Percentiles rank a stretch among this genome's conserved stretches.
Evolutionary conservation across 306 rosid genomes (phyloP).

Genomic region (Cucumis hystrix): DNA sequence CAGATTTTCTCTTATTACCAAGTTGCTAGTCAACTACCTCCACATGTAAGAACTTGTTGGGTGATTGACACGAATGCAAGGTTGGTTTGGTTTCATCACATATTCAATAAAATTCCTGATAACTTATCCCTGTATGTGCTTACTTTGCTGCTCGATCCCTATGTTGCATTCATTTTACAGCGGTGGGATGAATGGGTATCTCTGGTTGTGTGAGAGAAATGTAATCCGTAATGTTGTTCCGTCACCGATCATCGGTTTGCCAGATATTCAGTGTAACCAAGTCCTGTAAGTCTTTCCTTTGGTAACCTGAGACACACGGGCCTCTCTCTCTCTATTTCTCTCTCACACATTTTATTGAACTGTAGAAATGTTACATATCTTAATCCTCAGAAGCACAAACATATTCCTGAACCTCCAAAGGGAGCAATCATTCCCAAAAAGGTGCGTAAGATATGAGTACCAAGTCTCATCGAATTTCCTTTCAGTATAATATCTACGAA

Average conservation of each 20-base stretch:
- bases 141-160: not conserved
- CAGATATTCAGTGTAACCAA: conserved; percentile 45
- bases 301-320: conserved; percentile 1
- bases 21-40: conserved; percentile 22
- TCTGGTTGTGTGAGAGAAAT: conserved; percentile 68
- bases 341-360: not conserved
- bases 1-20: conserved; percentile 34
- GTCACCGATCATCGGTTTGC: conserved; percentile 71
- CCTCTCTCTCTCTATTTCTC: not conserved
- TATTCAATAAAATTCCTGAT: not conserved
- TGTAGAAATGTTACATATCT: conserved; percentile 71
- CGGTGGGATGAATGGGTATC: conserved; percentile 82
- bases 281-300: conserved; percentile 54
- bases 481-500: not conserved
- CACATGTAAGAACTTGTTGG: conserved; percentile 16
- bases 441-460: conserved; percentile 21
- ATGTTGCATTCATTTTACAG: conserved; percentile 25
- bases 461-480: not conserved
- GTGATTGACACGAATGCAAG: conserved; percentile 44
- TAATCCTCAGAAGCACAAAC: conserved; percentile 40
- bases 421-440: conserved; percentile 63
- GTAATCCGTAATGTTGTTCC: conserved; percentile 25
- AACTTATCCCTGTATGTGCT: not conserved
- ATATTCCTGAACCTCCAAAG: conserved; percentile 57
- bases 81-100: conserved; percentile 31